Base-by-base conservation (phyloP, 371 early-diverging fungal genomes). In the Choanephora cucurbitarum region DNA sequence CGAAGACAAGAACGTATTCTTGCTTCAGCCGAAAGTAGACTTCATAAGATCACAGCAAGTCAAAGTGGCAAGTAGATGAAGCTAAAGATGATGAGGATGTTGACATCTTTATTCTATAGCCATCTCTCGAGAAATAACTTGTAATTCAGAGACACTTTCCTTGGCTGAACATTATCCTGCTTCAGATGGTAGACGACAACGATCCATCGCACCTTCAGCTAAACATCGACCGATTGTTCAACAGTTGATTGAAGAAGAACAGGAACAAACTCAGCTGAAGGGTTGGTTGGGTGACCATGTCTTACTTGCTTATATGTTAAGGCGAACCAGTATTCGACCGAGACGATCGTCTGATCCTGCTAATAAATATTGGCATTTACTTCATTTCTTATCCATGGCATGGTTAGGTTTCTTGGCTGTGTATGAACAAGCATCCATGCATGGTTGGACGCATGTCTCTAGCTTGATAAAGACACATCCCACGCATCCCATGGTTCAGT, bases 1-100 rank as follows among this genome's bases (percentile, higher is more conserved):
- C 75, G 76, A 48, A 72, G 86, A 21, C 83, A 85, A 52, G 79
- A 80, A 64, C 71, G 69, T 51, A 85, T 85, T 48, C 66, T 83
- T 24, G 80, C 81, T 5, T 79, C 79, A 17, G 86, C 82, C 24
- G 77, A 72, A 41, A 79, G 81, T 59, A 62, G 86, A 40, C 49
- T 85, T 41, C 76, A 67, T 60, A 75, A 75, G 45, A 85, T 85
- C 47, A 85, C 84, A 11, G 77, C 78, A 43, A 83, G 79, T 13
- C 74, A 72, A 33, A 66, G 66, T 55, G 69, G 77, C 73, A 70
- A 59, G 58, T 59, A 33, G 13, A 17, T 31, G 44, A 43, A 34
- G 18, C 46, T 23, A 46, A 28, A 28, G 23, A 41, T 37, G 69
- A 68, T 55, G 5, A 33, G 7, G 28, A 28, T 5, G 28, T n/a